Evolutionary conservation across 176 grass and related monocot species (phyloP), one percentile per base, ranked within the genome.

Genomic region (Triticum dicoccoides): DNA sequence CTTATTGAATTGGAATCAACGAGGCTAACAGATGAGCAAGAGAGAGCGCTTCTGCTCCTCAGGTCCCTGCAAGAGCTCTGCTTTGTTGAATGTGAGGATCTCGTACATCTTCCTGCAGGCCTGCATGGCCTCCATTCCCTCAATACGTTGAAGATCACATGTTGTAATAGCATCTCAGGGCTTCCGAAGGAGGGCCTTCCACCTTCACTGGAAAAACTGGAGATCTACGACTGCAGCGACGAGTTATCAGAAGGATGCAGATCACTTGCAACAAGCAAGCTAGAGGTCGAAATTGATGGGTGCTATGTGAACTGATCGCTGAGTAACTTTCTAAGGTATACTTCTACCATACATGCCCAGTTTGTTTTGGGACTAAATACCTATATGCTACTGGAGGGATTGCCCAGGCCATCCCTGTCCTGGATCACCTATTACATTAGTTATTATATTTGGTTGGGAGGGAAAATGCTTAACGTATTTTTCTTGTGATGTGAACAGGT

Each of bases 181-280:
- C 3, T 11, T 23, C 21, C 20, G 3, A 3, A 25, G 3, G 0
- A 1, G 0, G 8, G n/a, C 21, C n/a, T 8, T 3, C 20, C 59
- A 17, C 72, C 21, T 37, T 84, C 73, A 5, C 63, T 89, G 34
- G 81, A 79, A 35, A 20, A 35, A 41, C 21, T 89, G n/a, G 32
- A 14, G 3, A 5, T 84, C 72, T 0, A 0, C 0, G 0, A 0
- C 0, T 69, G 63, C 61, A 72, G 33, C 5, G 0, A 38, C 5
- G 4, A 37, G 45, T 45, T 89, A 47, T 32, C 5, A 20, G 30
- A 51, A 11, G 12, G 25, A 32, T 89, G 87, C 61, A 79, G 29
- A 11, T 29, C 0, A 8, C 27, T 47, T 64, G 76, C 44, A 85
- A 61, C 72, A n/a, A 49, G 25, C 45, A 79, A 85, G 77, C 76